These are phyloP conservation scores for Scenedesmus sp. DNA, from an alignment of 163 green algal genomes.

Conservation along the genomic window DNA sequence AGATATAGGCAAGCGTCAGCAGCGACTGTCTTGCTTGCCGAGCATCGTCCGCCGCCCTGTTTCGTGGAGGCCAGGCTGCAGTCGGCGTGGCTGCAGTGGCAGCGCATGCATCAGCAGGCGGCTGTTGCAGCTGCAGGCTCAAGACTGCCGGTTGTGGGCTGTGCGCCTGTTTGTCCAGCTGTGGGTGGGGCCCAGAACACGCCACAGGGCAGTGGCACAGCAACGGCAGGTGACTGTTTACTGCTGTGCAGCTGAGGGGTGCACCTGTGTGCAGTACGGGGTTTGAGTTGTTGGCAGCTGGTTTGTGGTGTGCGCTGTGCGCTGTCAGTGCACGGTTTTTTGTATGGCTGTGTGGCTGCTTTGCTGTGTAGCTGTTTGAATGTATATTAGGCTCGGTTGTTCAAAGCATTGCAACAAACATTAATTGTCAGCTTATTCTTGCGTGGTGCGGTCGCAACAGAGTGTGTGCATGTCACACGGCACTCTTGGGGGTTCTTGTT, in stretches of 20 bases:
- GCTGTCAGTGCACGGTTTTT: background rate
- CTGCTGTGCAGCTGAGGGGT: background rate
- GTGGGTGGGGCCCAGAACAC: no score
- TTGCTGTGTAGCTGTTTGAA: background rate
- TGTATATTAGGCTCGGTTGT: background rate
- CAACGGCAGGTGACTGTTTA: background rate
- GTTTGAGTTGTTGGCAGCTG: background rate
- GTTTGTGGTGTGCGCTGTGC: background rate
- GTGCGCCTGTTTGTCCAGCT: background rate
- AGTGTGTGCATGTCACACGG: background rate
- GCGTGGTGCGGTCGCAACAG: background rate
- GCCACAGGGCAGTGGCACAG: background rate
- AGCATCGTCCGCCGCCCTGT: background rate
- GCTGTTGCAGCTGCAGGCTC: background rate
- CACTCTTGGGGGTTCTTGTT: background rate
- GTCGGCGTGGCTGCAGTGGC: background rate
- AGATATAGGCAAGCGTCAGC: constrained; percentile 80
- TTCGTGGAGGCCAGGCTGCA: background rate
- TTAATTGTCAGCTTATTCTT: background rate
- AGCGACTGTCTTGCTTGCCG: background rate
- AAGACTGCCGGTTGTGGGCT: no score
- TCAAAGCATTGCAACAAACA: background rate
- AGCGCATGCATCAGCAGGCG: background rate
- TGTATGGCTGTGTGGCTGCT: background rate
- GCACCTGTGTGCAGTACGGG: background rate